Percentiles rank a stretch among this genome's conserved stretches.
phyloP scores from a whole-genome alignment of 2,329 filamentous ascomycete species.

The Hypoxylon sp. region DNA sequence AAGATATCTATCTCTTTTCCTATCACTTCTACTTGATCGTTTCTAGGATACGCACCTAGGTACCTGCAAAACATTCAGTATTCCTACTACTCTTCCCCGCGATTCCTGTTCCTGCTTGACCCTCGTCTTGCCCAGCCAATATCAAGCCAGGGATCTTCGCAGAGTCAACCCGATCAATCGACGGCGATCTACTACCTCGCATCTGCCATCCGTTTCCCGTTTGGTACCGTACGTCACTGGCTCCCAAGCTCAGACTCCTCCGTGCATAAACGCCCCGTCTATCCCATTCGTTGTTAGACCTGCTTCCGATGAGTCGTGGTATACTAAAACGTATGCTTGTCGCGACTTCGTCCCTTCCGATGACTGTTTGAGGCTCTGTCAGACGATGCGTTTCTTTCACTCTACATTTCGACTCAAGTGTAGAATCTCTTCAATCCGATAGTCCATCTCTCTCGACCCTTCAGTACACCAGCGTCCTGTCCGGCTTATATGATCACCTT shows the following conservation, averaged over 20 bases:
- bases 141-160: constrained; percentile 30
- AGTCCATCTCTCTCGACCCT: constrained; percentile 1
- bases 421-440: constrained; percentile 6
- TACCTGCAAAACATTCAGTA: no score
- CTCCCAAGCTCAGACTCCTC: constrained; percentile 4
- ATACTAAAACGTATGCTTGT: not conserved
- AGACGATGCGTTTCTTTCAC: constrained; percentile 32
- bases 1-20: constrained; percentile 23
- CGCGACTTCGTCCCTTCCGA: not conserved
- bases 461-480: not conserved
- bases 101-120: constrained; percentile 25
- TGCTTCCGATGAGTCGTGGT: not conserved
- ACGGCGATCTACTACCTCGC: constrained; percentile 20
- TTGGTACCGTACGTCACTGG: constrained; percentile 24
- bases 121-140: constrained; percentile 21
- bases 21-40: constrained; percentile 12
- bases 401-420: constrained; percentile 6
- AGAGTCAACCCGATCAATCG: constrained; percentile 16
- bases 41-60: constrained; percentile 27
- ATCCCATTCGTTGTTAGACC: constrained; percentile 8
- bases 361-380: constrained; percentile 5
- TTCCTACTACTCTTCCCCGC: constrained; percentile 19
- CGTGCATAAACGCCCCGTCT: constrained; percentile 1
- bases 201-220: constrained; percentile 8
- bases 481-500: constrained; percentile 8